Conservation (phyloP, 495 filamentous ascomycete species). For the Ascobolus immersus region DNA sequence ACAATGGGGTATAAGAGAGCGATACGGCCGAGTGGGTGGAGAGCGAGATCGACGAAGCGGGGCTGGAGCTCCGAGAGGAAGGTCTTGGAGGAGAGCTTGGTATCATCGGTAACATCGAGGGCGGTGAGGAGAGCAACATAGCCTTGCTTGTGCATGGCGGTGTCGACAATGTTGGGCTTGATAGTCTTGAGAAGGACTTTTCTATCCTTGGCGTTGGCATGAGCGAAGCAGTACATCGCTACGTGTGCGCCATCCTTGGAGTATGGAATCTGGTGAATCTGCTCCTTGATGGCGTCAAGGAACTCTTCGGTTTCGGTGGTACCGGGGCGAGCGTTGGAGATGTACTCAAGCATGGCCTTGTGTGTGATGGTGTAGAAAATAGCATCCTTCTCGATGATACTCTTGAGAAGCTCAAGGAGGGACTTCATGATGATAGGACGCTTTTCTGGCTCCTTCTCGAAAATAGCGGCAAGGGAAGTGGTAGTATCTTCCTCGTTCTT, state of each 20-base stretch:
- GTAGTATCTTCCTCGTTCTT: conserved; percentile 20
- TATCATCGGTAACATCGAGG: conserved; percentile 83
- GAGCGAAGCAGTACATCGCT: conserved; percentile 53
- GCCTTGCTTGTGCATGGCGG: conserved; percentile 55
- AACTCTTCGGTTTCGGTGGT: conserved; percentile 64
- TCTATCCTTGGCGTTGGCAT: conserved; percentile 74
- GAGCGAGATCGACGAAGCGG: conserved; percentile 8
- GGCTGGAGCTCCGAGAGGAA: conserved; percentile 55
- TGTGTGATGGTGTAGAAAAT: conserved; percentile 91
- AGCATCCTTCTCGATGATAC: conserved; percentile 78
- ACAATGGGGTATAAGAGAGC: conserved; percentile 66
- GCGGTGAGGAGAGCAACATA: conserved; percentile 62
- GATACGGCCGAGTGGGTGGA: conserved; percentile 30
- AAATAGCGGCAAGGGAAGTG: conserved; percentile 36
- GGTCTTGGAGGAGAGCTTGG: conserved; percentile 57
- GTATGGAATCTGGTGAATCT: conserved; percentile 90
- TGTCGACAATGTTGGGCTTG: conserved; percentile 49
- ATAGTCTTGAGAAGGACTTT: conserved; percentile 65
- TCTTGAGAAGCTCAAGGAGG: conserved; percentile 61
- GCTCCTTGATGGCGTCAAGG: conserved; percentile 67
- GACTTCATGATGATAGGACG: conserved; percentile 59
- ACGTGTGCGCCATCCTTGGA: conserved; percentile 66
- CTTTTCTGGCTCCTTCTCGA: conserved; percentile 58
- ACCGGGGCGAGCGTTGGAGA: conserved; percentile 47
- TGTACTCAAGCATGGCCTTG: conserved; percentile 94